These are phyloP conservation scores for Aureobasidium melanogenum DNA, from an alignment of 2,329 filamentous ascomycete species.

Conservation along the genomic window DNA sequence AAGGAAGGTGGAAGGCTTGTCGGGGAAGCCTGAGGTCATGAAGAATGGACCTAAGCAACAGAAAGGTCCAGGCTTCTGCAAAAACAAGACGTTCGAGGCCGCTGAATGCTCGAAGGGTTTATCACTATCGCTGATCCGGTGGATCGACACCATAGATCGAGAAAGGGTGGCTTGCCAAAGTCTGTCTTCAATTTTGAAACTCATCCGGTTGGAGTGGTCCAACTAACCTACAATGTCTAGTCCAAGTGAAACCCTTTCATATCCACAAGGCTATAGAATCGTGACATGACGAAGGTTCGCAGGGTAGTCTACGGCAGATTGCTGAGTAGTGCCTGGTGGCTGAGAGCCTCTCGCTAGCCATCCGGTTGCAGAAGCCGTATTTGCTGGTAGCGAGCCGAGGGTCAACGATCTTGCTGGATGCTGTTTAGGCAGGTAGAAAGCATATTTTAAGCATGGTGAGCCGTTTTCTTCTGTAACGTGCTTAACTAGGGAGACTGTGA, in stretches of 20 bases:
- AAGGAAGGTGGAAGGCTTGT: not conserved
- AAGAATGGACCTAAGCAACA: not conserved
- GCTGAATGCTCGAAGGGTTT: too few relatives aligned
- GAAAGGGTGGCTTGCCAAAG: not conserved
- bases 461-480: not conserved
- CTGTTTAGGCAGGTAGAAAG: not conserved
- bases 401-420: not conserved
- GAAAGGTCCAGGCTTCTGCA: not conserved
- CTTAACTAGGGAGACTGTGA: not conserved
- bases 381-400: constrained; percentile 2
- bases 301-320: not conserved
- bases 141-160: not conserved
- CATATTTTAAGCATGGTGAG: not conserved
- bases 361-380: not conserved
- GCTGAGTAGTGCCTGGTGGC: not conserved
- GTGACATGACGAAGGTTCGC: not conserved
- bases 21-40: not conserved
- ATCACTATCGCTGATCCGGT: not conserved
- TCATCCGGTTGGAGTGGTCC: not conserved
- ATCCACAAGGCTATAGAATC: not conserved
- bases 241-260: not conserved
- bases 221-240: not conserved
- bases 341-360: not conserved
- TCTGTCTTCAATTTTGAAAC: not conserved
- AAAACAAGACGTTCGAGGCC: not conserved